Evolutionary conservation across 441 rosid genomes (phyloP).

Genomic region (Francoa sonchifolia): DNA sequence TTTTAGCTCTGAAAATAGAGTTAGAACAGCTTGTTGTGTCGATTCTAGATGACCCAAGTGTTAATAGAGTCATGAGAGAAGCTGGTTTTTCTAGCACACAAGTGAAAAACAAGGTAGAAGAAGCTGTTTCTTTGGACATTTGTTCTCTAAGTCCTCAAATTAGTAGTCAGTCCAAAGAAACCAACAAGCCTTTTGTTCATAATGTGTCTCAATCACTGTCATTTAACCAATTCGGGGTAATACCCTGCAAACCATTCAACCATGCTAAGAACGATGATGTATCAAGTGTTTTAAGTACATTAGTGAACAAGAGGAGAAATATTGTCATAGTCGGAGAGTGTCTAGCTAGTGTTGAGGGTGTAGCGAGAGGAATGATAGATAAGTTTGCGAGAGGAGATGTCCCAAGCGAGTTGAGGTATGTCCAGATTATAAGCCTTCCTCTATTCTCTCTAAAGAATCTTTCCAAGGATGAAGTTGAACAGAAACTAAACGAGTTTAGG

Average conservation of each 20-base stretch:
- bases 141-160: constrained; percentile 17
- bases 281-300: constrained; percentile 25
- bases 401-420: constrained; percentile 31
- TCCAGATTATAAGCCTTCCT: constrained; percentile 39
- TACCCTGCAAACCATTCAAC: constrained; percentile 18
- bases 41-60: constrained; percentile 64
- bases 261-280: constrained; percentile 27
- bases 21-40: constrained; percentile 48
- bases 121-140: constrained; percentile 38
- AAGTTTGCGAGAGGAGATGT: constrained; percentile 37
- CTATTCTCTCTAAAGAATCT: constrained; percentile 32
- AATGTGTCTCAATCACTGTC: constrained; percentile 17
- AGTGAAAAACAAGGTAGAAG: constrained; percentile 45
- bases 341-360: constrained; percentile 24
- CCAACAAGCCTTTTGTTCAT: constrained; percentile 18
- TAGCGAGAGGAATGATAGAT: constrained; percentile 33
- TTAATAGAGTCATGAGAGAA: constrained; percentile 71
- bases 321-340: constrained; percentile 42
- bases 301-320: constrained; percentile 34
- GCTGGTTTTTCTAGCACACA: constrained; percentile 66
- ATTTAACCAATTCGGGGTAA: constrained; percentile 15
- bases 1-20: constrained; percentile 60
- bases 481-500: constrained; percentile 41
- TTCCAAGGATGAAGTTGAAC: constrained; percentile 40
- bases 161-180: constrained; percentile 19